Percentiles rank a stretch among this genome's conserved stretches.
These are phyloP conservation scores for Parastagonospora nodorum DNA, from an alignment of 2,329 filamentous ascomycete genomes.

Conservation along the genomic window DNA sequence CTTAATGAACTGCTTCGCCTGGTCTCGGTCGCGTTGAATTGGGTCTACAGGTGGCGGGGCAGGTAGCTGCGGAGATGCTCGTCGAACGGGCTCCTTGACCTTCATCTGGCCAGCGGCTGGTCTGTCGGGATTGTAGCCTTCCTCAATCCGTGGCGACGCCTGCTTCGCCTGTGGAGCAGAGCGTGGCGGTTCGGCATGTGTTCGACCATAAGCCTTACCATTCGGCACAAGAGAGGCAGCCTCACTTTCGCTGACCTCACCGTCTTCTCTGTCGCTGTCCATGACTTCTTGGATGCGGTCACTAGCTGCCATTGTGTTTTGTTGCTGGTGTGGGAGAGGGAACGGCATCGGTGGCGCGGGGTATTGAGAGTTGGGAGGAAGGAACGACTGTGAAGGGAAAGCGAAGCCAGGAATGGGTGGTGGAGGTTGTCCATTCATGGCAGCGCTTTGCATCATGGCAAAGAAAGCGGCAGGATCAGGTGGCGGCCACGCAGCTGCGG, in stretches of 20 bases:
- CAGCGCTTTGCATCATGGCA: constrained; percentile 23
- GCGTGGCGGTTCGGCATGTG: constrained; percentile 23
- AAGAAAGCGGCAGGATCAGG: constrained; percentile 40
- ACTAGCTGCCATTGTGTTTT: constrained; percentile 11
- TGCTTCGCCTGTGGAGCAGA: constrained; percentile 22
- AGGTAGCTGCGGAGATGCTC: constrained; percentile 6
- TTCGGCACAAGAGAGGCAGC: constrained; percentile 15
- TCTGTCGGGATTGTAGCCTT: constrained; percentile 22
- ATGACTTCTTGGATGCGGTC: constrained; percentile 38
- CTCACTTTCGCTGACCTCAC: constrained; percentile 71
- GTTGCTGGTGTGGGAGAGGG: constrained; percentile 12
- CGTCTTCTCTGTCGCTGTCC: constrained; percentile 67
- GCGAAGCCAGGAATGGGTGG: constrained; percentile 25
- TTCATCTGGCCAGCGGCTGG: constrained; percentile 21
- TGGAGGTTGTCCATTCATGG: constrained; percentile 21
- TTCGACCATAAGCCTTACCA: constrained; percentile 7
- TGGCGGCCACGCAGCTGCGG: constrained; percentile 27
- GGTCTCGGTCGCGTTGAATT: constrained; percentile 33
- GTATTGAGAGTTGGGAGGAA: constrained; percentile 25
- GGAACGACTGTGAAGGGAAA: constrained; percentile 20
- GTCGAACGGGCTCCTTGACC: constrained; percentile 1
- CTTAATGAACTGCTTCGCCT: constrained; percentile 44
- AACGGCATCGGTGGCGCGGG: constrained; percentile 20
- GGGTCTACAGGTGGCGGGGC: constrained; percentile 8
- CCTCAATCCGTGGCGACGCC: constrained; percentile 7